Conservation (phyloP, 2,329 filamentous ascomycete species). For the Laburnicola sp. region DNA sequence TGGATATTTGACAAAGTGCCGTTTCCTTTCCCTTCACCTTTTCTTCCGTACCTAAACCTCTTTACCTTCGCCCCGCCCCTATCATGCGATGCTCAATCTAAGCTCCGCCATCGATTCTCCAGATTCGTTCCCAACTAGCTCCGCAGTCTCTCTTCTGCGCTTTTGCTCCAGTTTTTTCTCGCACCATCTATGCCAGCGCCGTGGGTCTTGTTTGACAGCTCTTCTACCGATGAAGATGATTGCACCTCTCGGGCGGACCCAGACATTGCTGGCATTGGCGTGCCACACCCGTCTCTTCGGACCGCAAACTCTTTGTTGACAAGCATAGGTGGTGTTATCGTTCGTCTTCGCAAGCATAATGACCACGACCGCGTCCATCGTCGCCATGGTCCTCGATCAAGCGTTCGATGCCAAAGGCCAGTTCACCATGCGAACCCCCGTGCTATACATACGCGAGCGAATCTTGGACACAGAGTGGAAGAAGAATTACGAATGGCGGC, state of each 20-base stretch:
- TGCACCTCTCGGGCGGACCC: slow-evolving; percentile 32
- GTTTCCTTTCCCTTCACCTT: no score
- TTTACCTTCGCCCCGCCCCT: no score
- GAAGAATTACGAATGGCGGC: slow-evolving; percentile 35
- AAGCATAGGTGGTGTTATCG: slow-evolving; percentile 32
- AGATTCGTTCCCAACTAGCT: no score
- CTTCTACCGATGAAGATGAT: slow-evolving; percentile 22
- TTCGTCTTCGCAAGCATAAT: slow-evolving; percentile 36
- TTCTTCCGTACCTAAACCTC: no score
- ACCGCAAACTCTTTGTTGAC: background rate
- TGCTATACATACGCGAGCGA: slow-evolving; percentile 28
- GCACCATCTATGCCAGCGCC: slow-evolving; percentile 31
- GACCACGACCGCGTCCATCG: slow-evolving; percentile 34
- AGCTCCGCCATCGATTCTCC: no score
- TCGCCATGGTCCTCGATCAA: slow-evolving; percentile 40
- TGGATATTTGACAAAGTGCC: no score
- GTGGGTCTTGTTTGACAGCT: slow-evolving; percentile 35
- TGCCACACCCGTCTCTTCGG: slow-evolving; percentile 7
- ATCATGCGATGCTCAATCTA: no score
- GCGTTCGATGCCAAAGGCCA: slow-evolving; percentile 31
- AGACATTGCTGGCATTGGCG: slow-evolving; percentile 36
- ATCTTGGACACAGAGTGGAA: slow-evolving; percentile 34
- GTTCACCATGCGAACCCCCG: slow-evolving; percentile 23
- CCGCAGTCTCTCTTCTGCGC: no score
- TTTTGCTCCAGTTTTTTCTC: no score